phyloP scores from a whole-genome alignment of 768 basidiomycete species.

The Boletus subparvulus region DNA sequence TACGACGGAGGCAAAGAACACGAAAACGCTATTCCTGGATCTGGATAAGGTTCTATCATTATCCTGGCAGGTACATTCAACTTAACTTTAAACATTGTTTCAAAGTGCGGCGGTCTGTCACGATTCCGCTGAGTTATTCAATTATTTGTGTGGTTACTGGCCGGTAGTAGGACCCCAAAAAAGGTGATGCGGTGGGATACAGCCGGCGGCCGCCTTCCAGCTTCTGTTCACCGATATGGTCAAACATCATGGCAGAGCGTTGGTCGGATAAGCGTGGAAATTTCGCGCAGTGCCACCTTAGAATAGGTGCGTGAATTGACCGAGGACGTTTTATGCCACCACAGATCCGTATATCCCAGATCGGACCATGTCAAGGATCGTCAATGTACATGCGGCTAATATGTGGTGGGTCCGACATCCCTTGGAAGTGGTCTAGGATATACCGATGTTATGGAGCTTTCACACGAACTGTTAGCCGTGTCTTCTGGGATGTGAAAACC shows the following conservation, averaged over 20 bases:
- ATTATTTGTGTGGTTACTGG: neutral
- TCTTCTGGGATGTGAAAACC: neutral
- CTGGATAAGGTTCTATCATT: neutral
- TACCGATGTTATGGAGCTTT: no score
- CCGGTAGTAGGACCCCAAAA: neutral
- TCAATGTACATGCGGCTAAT: neutral
- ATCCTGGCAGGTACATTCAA: neutral
- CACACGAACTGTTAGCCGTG: neutral
- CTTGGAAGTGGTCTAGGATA: neutral
- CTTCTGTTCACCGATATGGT: neutral
- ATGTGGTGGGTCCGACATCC: neutral
- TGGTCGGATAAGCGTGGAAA: neutral
- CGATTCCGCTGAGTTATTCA: neutral
- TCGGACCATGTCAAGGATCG: neutral
- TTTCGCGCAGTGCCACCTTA: neutral
- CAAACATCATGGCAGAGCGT: neutral
- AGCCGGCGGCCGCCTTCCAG: neutral
- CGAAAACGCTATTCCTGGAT: neutral
- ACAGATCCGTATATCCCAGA: neutral
- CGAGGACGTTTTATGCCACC: neutral
- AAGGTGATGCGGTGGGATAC: neutral
- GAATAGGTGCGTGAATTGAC: neutral
- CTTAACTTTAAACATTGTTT: neutral
- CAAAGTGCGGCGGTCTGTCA: neutral
- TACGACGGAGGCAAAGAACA: no score